These are phyloP conservation scores for Lizanozyma gosingica DNA, from an alignment of 1,139 yeast species.

Conservation along the genomic window DNA sequence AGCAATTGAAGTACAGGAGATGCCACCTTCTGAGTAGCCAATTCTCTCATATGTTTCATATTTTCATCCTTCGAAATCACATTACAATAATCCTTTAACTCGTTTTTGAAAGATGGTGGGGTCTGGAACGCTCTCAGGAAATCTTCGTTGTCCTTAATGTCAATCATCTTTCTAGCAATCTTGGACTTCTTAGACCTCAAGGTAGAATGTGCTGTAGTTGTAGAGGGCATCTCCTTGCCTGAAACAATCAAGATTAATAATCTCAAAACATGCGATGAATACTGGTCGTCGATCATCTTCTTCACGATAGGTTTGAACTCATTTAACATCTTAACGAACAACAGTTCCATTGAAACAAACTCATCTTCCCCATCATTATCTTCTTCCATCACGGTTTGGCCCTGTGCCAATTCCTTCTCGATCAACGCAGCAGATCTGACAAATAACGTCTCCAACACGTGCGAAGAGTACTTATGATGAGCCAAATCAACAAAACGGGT, in stretches of 20 bases:
- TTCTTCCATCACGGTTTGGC: constrained; percentile 14
- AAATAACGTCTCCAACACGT: constrained; percentile 80
- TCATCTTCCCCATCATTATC: constrained; percentile 29
- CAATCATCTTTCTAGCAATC: constrained; percentile 89
- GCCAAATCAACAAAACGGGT: constrained; percentile 72
- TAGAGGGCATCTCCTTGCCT: constrained; percentile 74
- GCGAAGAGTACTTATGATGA: constrained; percentile 87
- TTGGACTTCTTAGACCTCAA: constrained; percentile 81
- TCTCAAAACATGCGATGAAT: constrained; percentile 84
- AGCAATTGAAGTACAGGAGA: constrained; percentile 83
- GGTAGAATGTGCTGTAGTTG: constrained; percentile 63
- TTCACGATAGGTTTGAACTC: constrained; percentile 57
- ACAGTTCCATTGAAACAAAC: constrained; percentile 49
- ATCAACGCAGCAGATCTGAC: constrained; percentile 69
- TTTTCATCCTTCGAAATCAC: constrained; percentile 33
- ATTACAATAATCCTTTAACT: constrained; percentile 39
- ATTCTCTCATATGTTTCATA: constrained; percentile 48
- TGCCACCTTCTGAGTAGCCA: constrained; percentile 71
- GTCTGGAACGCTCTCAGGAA: constrained; percentile 60
- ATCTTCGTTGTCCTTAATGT: constrained; percentile 68
- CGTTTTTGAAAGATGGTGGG: constrained; percentile 63
- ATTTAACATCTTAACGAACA: constrained; percentile 54
- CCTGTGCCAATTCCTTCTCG: constrained; percentile 51
- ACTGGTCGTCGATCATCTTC: constrained; percentile 61
- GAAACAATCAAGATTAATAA: constrained; percentile 61